A percentile compares a stretch with the other conserved stretches of the same genome.
Conservation (phyloP, 2,329 filamentous ascomycete genomes). For the Gliomastix tumulicola region DNA sequence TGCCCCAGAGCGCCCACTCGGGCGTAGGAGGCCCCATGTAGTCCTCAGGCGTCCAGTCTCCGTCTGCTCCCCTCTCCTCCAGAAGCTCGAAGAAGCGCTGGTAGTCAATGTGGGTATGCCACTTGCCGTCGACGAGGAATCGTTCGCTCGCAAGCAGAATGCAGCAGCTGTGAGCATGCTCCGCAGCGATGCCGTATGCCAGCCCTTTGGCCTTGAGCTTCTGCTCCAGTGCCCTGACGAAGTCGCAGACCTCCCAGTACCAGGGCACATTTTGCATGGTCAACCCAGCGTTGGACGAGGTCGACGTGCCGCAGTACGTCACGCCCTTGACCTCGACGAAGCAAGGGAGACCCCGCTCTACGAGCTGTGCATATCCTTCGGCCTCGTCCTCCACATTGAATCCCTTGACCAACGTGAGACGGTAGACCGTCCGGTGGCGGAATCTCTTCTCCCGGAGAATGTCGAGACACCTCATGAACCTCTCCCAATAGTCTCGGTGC, state of each 20-base stretch:
- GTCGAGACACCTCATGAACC: conserved; percentile 84
- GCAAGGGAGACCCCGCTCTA: conserved; percentile 78
- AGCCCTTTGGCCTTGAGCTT: conserved; percentile 65
- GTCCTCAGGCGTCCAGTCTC: conserved; percentile 78
- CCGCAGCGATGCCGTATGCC: conserved; percentile 83
- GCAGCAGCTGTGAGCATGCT: conserved; percentile 94
- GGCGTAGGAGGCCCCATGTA: conserved; percentile 82
- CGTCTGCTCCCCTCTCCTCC: conserved; percentile 58
- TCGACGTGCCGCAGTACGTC: conserved; percentile 90
- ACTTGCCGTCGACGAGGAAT: conserved; percentile 70
- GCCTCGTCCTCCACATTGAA: conserved; percentile 97
- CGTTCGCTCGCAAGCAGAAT: conserved; percentile 76
- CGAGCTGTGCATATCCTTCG: conserved; percentile 80
- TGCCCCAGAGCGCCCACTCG: conserved; percentile 92
- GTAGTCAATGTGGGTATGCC: conserved; percentile 92
- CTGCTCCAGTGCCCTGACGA: conserved; percentile 67
- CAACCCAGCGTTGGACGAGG: conserved; percentile 74
- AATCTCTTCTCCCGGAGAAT: conserved; percentile 79
- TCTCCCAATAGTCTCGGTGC: conserved; percentile 95
- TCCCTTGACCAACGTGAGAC: conserved; percentile 91
- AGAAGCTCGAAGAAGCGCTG: conserved; percentile 78
- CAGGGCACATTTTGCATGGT: conserved; percentile 98
- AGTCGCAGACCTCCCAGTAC: conserved; percentile 81
- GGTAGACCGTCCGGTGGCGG: conserved; percentile 87
- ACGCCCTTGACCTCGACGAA: conserved; percentile 97